These are phyloP conservation scores for Metarhizium guizhouense DNA, from an alignment of 2,329 filamentous ascomycete genomes.

Conservation along the genomic window DNA sequence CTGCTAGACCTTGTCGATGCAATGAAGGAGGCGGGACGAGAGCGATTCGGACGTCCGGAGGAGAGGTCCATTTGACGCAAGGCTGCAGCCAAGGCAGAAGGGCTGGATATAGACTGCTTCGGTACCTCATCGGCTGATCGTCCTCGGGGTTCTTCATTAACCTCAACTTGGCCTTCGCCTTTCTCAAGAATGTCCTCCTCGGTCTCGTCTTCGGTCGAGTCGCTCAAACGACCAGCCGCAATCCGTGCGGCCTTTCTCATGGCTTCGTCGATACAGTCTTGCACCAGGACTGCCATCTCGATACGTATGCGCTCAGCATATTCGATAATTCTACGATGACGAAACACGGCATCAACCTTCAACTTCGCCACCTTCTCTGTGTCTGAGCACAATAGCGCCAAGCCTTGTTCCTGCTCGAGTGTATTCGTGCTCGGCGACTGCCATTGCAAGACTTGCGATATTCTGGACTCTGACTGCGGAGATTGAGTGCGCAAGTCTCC, in stretches of 20 bases:
- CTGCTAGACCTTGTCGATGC: constrained; percentile 82
- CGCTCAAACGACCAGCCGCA: constrained; percentile 74
- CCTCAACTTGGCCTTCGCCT: constrained; percentile 7
- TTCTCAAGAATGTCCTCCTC: constrained; percentile 14
- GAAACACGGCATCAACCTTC: constrained; percentile 88
- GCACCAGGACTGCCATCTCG: constrained; percentile 85
- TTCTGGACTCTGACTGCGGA: constrained; percentile 88
- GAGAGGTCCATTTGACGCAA: constrained; percentile 32
- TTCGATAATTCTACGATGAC: constrained; percentile 86
- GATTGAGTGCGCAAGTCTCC: constrained; percentile 88
- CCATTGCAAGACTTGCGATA: constrained; percentile 93
- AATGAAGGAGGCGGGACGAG: constrained; percentile 44
- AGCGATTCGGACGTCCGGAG: constrained; percentile 16
- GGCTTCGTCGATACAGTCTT: constrained; percentile 91
- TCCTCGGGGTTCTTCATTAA: constrained; percentile 8
- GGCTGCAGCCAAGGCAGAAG: constrained; percentile 48
- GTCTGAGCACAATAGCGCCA: constrained; percentile 80
- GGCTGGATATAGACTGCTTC: constrained; percentile 19
- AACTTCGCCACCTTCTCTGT: constrained; percentile 75
- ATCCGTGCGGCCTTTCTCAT: constrained; percentile 83
- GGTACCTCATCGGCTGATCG: constrained; percentile 6
- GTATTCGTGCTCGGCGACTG: constrained; percentile 88
- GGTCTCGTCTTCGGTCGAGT: constrained; percentile 58
- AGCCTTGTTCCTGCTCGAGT: constrained; percentile 83
- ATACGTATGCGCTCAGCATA: constrained; percentile 93